Conservation (phyloP, 345 rosid genomes). For the Eucalyptus melliodora region DNA sequence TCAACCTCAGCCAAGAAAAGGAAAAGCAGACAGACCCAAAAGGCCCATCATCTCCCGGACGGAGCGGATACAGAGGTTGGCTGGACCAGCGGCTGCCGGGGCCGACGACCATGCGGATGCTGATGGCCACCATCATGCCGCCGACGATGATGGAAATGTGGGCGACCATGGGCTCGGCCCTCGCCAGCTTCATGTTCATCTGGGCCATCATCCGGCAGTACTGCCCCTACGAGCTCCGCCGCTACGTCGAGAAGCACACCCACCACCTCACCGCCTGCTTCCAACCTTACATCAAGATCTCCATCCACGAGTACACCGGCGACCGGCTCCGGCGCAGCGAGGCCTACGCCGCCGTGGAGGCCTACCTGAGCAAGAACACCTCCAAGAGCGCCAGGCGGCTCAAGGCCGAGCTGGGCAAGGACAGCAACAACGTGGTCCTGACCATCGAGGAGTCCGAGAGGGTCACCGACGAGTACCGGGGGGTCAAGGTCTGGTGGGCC, state of each 20-base stretch:
- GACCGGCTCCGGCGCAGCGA: constrained; percentile 38
- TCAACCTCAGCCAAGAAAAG: background rate
- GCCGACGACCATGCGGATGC: background rate
- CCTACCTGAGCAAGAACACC: constrained; percentile 32
- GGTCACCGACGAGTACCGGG: constrained; percentile 34
- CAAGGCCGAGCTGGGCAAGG: constrained; percentile 37
- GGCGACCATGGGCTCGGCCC: constrained; percentile 47
- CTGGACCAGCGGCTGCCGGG: background rate
- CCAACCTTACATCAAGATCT: constrained; percentile 35
- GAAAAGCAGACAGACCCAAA: background rate
- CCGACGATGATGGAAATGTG: constrained; percentile 30
- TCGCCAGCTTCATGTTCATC: constrained; percentile 45
- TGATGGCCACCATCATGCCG: constrained; percentile 3
- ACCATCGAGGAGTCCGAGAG: constrained; percentile 43
- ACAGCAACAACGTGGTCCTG: constrained; percentile 22
- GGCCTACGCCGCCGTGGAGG: constrained; percentile 43
- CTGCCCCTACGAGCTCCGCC: constrained; percentile 41
- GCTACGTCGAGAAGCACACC: constrained; percentile 19
- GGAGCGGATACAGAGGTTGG: background rate
- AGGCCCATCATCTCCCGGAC: background rate
- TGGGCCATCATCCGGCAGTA: constrained; percentile 41
- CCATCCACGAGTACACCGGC: constrained; percentile 34
- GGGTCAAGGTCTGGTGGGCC: constrained; percentile 37
- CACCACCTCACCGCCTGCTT: constrained; percentile 10
- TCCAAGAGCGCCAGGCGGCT: constrained; percentile 28